A percentile compares a stretch with the other conserved stretches of the same genome.
phyloP scores from a whole-genome alignment of 768 basidiomycete species.

The Pleurotus salmoneostramineus region DNA sequence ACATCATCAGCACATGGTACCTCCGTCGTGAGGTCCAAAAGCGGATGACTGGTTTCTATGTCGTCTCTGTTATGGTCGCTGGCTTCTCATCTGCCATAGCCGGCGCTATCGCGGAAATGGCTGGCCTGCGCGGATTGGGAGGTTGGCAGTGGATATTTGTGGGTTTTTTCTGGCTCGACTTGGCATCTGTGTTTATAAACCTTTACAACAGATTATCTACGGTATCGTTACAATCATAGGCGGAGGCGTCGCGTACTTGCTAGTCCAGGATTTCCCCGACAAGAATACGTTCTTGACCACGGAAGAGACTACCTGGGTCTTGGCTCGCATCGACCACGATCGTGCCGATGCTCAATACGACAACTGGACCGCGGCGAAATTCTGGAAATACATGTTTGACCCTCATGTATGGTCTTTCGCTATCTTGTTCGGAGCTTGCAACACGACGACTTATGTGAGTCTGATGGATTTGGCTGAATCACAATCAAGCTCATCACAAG shows the following conservation, averaged over 20 bases:
- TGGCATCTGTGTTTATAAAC: not conserved
- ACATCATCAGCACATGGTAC: constrained; percentile 21
- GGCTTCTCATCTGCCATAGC: constrained; percentile 24
- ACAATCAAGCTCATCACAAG: not conserved
- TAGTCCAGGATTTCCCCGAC: constrained; percentile 31
- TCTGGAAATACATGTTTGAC: constrained; percentile 30
- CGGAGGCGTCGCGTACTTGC: constrained; percentile 25
- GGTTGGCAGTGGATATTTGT: constrained; percentile 37
- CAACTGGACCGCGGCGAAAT: constrained; percentile 23
- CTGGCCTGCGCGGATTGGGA: constrained; percentile 17
- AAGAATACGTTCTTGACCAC: constrained; percentile 28
- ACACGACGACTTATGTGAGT: constrained; percentile 31
- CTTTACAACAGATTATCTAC: constrained; percentile 12
- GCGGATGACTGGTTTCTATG: constrained; percentile 19
- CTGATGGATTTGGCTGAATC: not conserved
- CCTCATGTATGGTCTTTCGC: constrained; percentile 26
- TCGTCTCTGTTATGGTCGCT: constrained; percentile 15
- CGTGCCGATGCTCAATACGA: constrained; percentile 34
- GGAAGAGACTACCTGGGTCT: constrained; percentile 25
- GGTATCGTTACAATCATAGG: constrained; percentile 26
- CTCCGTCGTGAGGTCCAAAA: constrained; percentile 20
- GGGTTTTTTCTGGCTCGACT: constrained; percentile 1
- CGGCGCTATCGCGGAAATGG: constrained; percentile 16
- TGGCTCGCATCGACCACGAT: constrained; percentile 32
- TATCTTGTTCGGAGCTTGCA: constrained; percentile 28